Base-by-base conservation (phyloP, 768 basidiomycete species). In the Roridomyces roridus region DNA sequence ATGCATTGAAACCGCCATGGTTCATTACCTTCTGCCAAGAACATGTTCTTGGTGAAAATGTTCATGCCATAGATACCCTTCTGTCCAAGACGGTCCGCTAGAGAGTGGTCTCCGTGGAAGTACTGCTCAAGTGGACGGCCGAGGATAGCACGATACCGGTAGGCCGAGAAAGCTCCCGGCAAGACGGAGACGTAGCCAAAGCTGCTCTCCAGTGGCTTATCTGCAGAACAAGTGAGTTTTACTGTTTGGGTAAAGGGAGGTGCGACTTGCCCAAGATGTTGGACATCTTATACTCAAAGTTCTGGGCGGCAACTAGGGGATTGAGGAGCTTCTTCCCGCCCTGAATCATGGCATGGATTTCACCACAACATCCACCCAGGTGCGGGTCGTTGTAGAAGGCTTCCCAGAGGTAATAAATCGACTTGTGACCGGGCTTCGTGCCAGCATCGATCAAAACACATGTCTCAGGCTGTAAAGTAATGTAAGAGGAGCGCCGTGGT, bases 281-380 rank as follows among this genome's bases (percentile, higher is more conserved):
- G 41, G 93, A 95, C 92, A 98, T 96, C 77, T 94, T 97, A 77
- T 97, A 97, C 75, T 96, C 94, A 65, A 96, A 96, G 74, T 98
- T 97, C 72, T 98, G 96, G 15, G 96, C 94, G 8, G 96, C 96
- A 26, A 98, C 84, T 45, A 95, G 77, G 18, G 94, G 96, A 67
- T 98, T 98, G 57, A 98, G 71, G 23, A 98, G 84, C 72, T 97
- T 97, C 73, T 73, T 87, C 40, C 94, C 94, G 15, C 93, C 92
- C 71, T 94, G 86, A 66, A 96, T 91, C 96, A 96, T 96, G 57
- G 96, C 96, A 60, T 96, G 91, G 63, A 96, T 96, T 80, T 96
- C 94, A 64, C 94, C 94, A 73, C 93, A 95, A 68, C 91, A 93
- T 42, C 93, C 93, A 41, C 92, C 92, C 12, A 94, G 77, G 67